Evolutionary conservation across 202 grass and related monocot genomes (phyloP).

Genomic region (Dendrocalamus latiflorus): DNA sequence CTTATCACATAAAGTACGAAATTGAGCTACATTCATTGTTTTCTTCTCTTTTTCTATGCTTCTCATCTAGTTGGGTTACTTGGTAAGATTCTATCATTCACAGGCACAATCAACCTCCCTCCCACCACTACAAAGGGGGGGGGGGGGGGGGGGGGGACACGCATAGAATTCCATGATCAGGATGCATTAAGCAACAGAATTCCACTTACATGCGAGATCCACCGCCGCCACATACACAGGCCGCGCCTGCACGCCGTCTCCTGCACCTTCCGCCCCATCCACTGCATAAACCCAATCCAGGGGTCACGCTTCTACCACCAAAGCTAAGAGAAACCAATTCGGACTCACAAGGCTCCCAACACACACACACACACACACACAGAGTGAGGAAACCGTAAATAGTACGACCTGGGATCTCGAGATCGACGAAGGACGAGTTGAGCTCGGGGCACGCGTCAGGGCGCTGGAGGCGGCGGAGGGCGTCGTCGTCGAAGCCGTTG

Average conservation of each 20-base stretch:
- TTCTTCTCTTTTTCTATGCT: background rate
- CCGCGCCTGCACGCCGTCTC: constrained; percentile 41
- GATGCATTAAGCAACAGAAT: background rate
- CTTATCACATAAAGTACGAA: background rate
- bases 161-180: constrained; percentile 6
- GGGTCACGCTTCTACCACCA: constrained; percentile 15
- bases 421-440: constrained; percentile 69
- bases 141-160: too few species aligned
- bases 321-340: constrained; percentile 1
- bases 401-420: constrained; percentile 60
- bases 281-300: constrained; percentile 26
- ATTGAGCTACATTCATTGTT: background rate
- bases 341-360: background rate
- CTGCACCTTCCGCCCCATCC: constrained; percentile 51
- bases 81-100: background rate
- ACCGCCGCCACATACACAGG: constrained; percentile 93
- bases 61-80: background rate
- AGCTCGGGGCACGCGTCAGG: constrained; percentile 61
- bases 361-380: too few species aligned
- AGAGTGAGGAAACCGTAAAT: background rate
- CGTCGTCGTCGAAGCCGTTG: constrained; percentile 60
- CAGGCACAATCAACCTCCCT: background rate
- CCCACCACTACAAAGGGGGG: background rate
- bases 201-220: constrained; percentile 83
- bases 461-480: constrained; percentile 46